Base-by-base conservation (phyloP, 1,284 basidiomycete genomes). In the Malassezia equina region DNA sequence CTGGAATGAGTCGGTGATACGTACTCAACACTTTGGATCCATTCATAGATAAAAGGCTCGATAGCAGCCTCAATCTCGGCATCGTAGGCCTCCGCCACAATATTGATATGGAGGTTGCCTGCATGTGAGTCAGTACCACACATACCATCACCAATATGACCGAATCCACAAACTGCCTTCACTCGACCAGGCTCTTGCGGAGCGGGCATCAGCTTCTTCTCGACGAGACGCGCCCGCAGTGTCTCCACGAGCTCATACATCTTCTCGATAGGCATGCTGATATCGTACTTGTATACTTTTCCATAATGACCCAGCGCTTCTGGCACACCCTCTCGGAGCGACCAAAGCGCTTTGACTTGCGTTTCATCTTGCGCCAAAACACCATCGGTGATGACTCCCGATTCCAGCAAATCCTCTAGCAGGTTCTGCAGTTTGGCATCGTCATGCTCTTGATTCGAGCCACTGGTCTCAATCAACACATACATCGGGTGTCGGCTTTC, bases 241-340 rank as follows among this genome's bases (percentile, higher is more conserved):
- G 80, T 78, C 66, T 93, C 86, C 21, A 96, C 89, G 9, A 95
- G 83, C 25, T 83, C 81, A 78, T 96, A 86, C 82, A 98, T 98
- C 65, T 84, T 82, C 19, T 82, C 80, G 4, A 94, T 80, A 2
- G 93, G 93, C 29, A 98, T 83, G 17, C 88, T 91, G 36, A 99
- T 82, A 70, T 98, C 94, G 76, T 98, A 98, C 78, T 99, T 99
- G 80, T 94, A 98, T 5, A 86, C 85, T 64, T 89, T 89, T 42
- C 94, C 94, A 72, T 89, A 85, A 75, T 96, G 96, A 24, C 87
- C 88, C 2, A 88, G 83, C 1, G 91, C 87, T 76, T 98, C 94
- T 2, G 94, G 85, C 21, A 98, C 81, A 34, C 86, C 84, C 77
- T 99, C 94, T n/a, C 94, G 85, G 15, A 98, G 79, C 1, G 85